phyloP scores from a whole-genome alignment of 2,329 filamentous ascomycete species.

The Venturia aucupariae region DNA sequence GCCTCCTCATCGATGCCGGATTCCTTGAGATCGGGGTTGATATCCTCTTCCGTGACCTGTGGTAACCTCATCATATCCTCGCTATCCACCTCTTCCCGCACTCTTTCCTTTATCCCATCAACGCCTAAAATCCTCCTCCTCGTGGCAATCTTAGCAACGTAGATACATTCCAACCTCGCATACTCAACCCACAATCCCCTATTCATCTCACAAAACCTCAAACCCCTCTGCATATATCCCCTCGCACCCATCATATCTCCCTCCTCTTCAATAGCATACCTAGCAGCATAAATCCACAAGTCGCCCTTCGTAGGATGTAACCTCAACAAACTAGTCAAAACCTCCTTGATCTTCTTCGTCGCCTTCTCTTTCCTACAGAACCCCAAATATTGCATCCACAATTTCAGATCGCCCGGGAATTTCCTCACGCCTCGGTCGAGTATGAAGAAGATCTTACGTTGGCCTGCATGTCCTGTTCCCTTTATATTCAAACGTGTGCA shows the following conservation, averaged over 20 bases:
- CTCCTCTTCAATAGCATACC: conserved; percentile 64
- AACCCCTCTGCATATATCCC: conserved; percentile 78
- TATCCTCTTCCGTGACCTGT: conserved; percentile 52
- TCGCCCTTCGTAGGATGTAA: conserved; percentile 77
- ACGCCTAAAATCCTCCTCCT: conserved; percentile 60
- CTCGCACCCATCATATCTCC: conserved; percentile 82
- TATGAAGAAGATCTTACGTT: conserved; percentile 78
- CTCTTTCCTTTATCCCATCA: conserved; percentile 38
- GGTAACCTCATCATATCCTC: conserved; percentile 48
- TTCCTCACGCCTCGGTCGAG: conserved; percentile 78
- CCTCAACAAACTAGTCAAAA: conserved; percentile 61
- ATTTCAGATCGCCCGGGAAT: conserved; percentile 67
- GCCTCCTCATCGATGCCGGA: conserved; percentile 43
- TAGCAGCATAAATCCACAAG: conserved; percentile 78
- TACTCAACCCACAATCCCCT: conserved; percentile 80
- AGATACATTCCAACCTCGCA: conserved; percentile 83
- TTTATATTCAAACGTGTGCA: conserved; percentile 73
- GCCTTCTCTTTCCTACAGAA: conserved; percentile 62
- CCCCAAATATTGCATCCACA: conserved; percentile 87
- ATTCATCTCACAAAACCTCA: conserved; percentile 76
- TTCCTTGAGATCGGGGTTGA: conserved; percentile 41
- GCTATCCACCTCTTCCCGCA: conserved; percentile 35
- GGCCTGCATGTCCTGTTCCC: conserved; percentile 55
- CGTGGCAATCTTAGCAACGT: conserved; percentile 70
- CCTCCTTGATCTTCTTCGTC: conserved; percentile 50